Percentiles rank a stretch among this genome's conserved stretches.
These are phyloP conservation scores for Candida gorgasii DNA, from an alignment of 805 yeast genomes.

Conservation along the genomic window DNA sequence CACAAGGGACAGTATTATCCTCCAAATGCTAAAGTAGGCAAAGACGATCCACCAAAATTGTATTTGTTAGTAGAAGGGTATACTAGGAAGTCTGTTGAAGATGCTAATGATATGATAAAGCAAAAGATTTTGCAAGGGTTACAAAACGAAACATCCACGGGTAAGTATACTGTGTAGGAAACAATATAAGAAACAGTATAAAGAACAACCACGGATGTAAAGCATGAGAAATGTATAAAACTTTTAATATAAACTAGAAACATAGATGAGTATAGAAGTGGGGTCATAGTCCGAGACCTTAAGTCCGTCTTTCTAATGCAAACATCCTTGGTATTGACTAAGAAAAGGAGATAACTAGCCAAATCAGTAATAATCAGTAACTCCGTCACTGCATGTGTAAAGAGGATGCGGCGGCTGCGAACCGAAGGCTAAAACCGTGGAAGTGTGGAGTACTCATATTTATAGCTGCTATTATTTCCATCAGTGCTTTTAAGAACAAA, in stretches of 20 bases:
- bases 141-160: slow-evolving; percentile 46
- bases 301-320: too few species aligned
- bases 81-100: slow-evolving; percentile 55
- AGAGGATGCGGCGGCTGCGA: background rate
- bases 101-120: slow-evolving; percentile 60
- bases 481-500: too few species aligned
- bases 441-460: slow-evolving; percentile 1
- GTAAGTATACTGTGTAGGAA: slow-evolving; percentile 41
- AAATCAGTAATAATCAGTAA: too few species aligned
- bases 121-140: slow-evolving; percentile 58
- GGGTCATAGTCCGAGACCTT: too few species aligned
- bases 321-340: too few species aligned
- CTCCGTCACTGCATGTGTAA: slow-evolving; percentile 1
- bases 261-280: too few species aligned
- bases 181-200: slow-evolving; percentile 33
- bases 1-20: slow-evolving; percentile 73
- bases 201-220: background rate
- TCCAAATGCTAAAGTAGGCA: slow-evolving; percentile 38
- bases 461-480: background rate
- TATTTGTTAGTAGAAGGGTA: slow-evolving; percentile 78
- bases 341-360: too few species aligned
- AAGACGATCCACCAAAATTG: slow-evolving; percentile 64
- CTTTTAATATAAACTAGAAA: too few species aligned
- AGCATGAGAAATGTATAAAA: background rate
- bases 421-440: slow-evolving; percentile 3